Base-by-base conservation (phyloP, 2,329 filamentous ascomycete species). In the Neoascochyta sp. region DNA sequence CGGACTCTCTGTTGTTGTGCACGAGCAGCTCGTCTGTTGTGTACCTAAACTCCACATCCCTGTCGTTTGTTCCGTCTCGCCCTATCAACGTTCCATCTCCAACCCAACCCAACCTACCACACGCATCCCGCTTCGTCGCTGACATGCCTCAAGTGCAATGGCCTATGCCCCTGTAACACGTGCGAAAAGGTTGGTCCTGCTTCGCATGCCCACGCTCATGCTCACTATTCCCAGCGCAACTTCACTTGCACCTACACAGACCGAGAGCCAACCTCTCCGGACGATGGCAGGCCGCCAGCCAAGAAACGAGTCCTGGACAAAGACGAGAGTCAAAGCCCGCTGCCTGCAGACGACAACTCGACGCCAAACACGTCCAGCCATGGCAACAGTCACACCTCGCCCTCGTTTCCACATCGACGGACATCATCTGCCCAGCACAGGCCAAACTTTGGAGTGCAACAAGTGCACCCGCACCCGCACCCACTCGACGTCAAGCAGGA, bases 131-230 rank as follows among this genome's bases (percentile, higher is more conserved):
- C 21, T 15, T 23, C 18, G 20, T 28, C 15, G 13, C 24, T 31
- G 10, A 53, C 37, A 34, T 9, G 17, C 22, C 26, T 15, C 27
- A 42, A 80, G 76, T 80, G 76, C 57, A 76, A 80, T 58, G 76
- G 76, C 15, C 50, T 67, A 25, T 67, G 64, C 29, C 76, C 76
- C 20, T 81, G 78, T 57, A 69, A 68, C 36, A 75, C 73, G 14
- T 81, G 78, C 58, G 61, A 65, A 24, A 79, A 76, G 60, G 70
- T 74, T 54, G 62, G 29, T 22, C 27, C 13, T 8, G 5, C 16
- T 25, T 23, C 13, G 9, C 9, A 14, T 14, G 22, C 21, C 29
- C 15, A 24, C 7, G 7, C 10, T n/a, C 11, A 17, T 27, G 33
- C 46, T 58, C 27, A 60, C 41, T 5, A 10, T n/a, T n/a, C n/a